Evolutionary conservation across 176 grass and related monocot species (phyloP).

Genomic region (Triticum dicoccoides): DNA sequence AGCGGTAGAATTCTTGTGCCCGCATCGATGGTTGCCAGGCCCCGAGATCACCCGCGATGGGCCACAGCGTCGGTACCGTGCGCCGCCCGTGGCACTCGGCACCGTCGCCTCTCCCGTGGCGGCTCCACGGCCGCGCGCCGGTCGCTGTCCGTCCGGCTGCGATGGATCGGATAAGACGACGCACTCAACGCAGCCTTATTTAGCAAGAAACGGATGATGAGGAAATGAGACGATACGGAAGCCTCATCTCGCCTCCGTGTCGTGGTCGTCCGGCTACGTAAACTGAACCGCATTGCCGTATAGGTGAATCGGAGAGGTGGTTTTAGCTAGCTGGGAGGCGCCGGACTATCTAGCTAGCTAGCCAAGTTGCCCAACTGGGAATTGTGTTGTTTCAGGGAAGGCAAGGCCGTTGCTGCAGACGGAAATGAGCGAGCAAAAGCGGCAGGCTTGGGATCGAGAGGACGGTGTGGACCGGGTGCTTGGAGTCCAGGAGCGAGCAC

Average conservation of each 20-base stretch:
- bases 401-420: not conserved
- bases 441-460: not conserved
- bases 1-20: too few species aligned
- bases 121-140: not conserved
- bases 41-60: too few species aligned
- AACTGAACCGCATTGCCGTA: not conserved
- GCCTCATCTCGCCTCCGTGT: not conserved
- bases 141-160: not conserved
- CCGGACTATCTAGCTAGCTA: not conserved
- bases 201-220: not conserved
- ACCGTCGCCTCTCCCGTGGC: too few species aligned
- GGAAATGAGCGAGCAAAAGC: not conserved
- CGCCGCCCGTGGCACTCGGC: too few species aligned
- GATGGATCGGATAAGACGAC: not conserved
- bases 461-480: too few species aligned
- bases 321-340: not conserved
- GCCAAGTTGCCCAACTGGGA: not conserved
- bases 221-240: not conserved
- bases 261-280: not conserved
- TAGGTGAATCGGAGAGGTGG: not conserved
- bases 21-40: too few species aligned
- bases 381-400: not conserved
- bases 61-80: too few species aligned
- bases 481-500: too few species aligned
- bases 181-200: not conserved